Evolutionary conservation across 2,329 filamentous ascomycete genomes (phyloP).

Genomic region (Monilinia fructigena): DNA sequence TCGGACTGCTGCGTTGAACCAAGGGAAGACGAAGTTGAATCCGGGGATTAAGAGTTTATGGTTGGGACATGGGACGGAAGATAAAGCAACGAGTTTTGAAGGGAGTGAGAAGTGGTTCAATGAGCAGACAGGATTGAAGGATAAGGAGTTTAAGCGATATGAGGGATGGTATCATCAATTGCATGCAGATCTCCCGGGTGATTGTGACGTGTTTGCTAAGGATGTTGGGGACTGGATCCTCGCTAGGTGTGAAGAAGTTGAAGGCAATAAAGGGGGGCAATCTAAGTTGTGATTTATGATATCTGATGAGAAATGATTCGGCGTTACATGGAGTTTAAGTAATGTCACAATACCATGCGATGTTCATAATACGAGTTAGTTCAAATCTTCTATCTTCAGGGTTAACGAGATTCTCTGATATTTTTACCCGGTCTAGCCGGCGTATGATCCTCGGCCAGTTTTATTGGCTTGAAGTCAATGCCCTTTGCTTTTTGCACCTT

Average conservation of each 20-base stretch:
- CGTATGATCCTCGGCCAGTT: neutral
- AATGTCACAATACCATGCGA: neutral
- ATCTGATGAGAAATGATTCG: neutral
- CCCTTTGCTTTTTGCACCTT: neutral
- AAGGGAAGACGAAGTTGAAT: slow-evolving; percentile 54
- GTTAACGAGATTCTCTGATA: neutral
- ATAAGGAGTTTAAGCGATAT: slow-evolving; percentile 71
- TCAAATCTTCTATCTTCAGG: neutral
- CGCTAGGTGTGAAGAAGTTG: slow-evolving; percentile 24
- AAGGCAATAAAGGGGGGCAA: slow-evolving; percentile 10
- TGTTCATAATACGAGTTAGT: neutral
- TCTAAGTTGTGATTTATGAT: slow-evolving; percentile 30
- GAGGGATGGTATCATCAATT: slow-evolving; percentile 77
- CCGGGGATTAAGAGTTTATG: slow-evolving; percentile 62
- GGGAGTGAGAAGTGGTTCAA: slow-evolving; percentile 65
- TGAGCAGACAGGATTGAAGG: slow-evolving; percentile 53
- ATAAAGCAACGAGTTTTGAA: slow-evolving; percentile 65
- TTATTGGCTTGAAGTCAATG: neutral
- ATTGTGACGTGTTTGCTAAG: slow-evolving; percentile 45
- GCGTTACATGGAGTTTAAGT: neutral
- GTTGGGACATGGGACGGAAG: slow-evolving; percentile 73
- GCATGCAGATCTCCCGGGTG: slow-evolving; percentile 53
- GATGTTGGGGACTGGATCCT: slow-evolving; percentile 69
- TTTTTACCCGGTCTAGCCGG: neutral
- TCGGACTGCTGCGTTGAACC: slow-evolving; percentile 60